A percentile compares a stretch with the other conserved stretches of the same genome.
These are phyloP conservation scores for Rubia balearica DNA, from an alignment of 305 asterid species.

Conservation along the genomic window DNA sequence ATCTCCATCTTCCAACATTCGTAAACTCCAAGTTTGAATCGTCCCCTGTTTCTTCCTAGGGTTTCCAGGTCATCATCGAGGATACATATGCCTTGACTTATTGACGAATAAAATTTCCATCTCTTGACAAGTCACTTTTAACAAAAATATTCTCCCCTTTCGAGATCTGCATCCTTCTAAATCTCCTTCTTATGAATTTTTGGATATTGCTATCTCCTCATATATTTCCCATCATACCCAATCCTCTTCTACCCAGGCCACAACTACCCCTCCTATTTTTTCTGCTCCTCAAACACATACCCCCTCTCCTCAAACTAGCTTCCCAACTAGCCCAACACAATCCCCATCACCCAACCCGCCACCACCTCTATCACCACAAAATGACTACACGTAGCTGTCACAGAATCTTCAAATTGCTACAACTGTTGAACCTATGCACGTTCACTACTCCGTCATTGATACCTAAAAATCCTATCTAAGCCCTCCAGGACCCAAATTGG, in stretches of 20 bases:
- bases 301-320: not conserved
- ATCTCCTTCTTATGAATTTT: not conserved
- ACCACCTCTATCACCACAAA: too few relatives aligned
- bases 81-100: slow-evolving; percentile 4
- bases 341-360: not conserved
- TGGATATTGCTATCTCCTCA: not conserved
- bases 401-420: too few relatives aligned
- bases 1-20: not conserved
- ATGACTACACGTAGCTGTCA: too few relatives aligned
- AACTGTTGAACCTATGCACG: too few relatives aligned
- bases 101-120: not conserved
- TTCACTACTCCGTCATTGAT: too few relatives aligned
- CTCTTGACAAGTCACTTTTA: slow-evolving; percentile 3
- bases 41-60: slow-evolving; percentile 3
- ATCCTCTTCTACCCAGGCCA: not conserved
- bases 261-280: not conserved
- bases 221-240: not conserved
- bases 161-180: not conserved
- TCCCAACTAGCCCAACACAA: not conserved
- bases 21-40: not conserved
- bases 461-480: too few relatives aligned
- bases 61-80: not conserved
- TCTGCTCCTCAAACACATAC: not conserved
- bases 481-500: too few relatives aligned
- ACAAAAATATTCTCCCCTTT: not conserved